Conservation (phyloP, 805 yeast genomes). For the Wickerhamomyces sydowiorum region DNA sequence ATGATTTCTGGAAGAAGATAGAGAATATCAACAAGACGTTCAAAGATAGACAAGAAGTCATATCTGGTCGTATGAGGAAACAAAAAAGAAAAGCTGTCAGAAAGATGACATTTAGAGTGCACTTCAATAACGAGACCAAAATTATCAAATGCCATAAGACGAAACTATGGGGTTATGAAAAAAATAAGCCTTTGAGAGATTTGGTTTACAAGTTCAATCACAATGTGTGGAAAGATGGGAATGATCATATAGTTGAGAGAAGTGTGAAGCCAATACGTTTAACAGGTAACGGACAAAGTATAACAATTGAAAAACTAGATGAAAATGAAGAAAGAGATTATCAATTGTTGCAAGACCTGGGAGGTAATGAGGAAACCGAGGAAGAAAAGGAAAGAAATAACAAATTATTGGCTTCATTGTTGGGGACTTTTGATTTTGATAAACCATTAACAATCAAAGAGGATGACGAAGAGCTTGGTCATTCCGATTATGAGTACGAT, state of each 20-base stretch:
- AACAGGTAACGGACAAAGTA: slow-evolving; percentile 12
- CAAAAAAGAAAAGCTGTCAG: slow-evolving; percentile 47
- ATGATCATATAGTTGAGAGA: slow-evolving; percentile 72
- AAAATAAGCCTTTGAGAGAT: slow-evolving; percentile 54
- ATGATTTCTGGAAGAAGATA: slow-evolving; percentile 31
- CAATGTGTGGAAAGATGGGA: slow-evolving; percentile 76
- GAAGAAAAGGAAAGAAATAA: slow-evolving; percentile 40
- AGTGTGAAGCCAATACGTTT: slow-evolving; percentile 15
- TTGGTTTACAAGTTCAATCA: slow-evolving; percentile 56
- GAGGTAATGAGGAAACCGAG: slow-evolving; percentile 29
- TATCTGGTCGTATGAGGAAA: slow-evolving; percentile 58
- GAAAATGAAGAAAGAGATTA: slow-evolving; percentile 10
- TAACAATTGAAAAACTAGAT: slow-evolving; percentile 11
- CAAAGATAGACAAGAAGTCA: slow-evolving; percentile 36
- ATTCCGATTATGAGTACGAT: slow-evolving; percentile 41
- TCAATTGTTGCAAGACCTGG: slow-evolving; percentile 16
- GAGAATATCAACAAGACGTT: slow-evolving; percentile 32
- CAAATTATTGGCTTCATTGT: slow-evolving; percentile 41
- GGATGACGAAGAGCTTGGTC: slow-evolving; percentile 33
- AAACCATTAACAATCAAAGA: slow-evolving; percentile 39
- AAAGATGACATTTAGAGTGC: slow-evolving; percentile 58
- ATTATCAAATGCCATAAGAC: slow-evolving; percentile 59
- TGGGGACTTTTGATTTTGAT: slow-evolving; percentile 46
- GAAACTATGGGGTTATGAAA: slow-evolving; percentile 89
- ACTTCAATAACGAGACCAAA: slow-evolving; percentile 50